Base-by-base conservation (phyloP, 139 green algal species). In the Eudorina sp. region DNA sequence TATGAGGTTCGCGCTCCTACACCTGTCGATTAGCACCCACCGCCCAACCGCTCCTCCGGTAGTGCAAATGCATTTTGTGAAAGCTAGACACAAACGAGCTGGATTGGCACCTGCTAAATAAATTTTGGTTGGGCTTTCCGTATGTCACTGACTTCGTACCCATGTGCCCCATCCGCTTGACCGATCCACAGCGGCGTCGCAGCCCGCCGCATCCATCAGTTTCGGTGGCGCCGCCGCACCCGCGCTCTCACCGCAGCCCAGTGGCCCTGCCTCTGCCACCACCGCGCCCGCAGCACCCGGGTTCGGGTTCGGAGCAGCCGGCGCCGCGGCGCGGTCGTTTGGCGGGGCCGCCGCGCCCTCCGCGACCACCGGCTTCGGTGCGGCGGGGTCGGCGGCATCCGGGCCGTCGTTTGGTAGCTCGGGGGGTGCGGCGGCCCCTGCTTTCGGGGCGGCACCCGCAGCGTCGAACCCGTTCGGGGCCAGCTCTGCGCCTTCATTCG, bases 381-480 rank as follows among this genome's bases (percentile, higher is more conserved):
- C 45, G n/a, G 48, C 75, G 6, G 51, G n/a, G 6, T 31, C 45
- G n/a, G 48, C 75, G 6, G 51, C 48, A 16, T 31, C 75, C n/a
- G 75, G 14, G 8, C 31, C 75, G 48, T 53, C 77, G 14, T 85
- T 74, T 19, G 78, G 78, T 21, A 34, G 78, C 78, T 46, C 46
- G 25, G 53, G 34, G 3, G 76, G 76, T 2, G 53, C 18, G 11
- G 34, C 76, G 5, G 13, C 76, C 27, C 8, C 53, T 8, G 11
- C 34, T 6, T 70, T 70, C 36, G 76, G 51, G 23, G 36, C 53
- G 23, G 13, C 70, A 23, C 18, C 53, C 9, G 13, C 70, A 23
- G 40, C 40, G 7, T 41, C 70, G 21, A 58, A 31, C 40, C 16
- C 70, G 41, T 79, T 79, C 38, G 40, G 68, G 19, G 68, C 31